These are phyloP conservation scores for Alternaria sp. DNA, from an alignment of 2,329 filamentous ascomycete species.

Conservation along the genomic window DNA sequence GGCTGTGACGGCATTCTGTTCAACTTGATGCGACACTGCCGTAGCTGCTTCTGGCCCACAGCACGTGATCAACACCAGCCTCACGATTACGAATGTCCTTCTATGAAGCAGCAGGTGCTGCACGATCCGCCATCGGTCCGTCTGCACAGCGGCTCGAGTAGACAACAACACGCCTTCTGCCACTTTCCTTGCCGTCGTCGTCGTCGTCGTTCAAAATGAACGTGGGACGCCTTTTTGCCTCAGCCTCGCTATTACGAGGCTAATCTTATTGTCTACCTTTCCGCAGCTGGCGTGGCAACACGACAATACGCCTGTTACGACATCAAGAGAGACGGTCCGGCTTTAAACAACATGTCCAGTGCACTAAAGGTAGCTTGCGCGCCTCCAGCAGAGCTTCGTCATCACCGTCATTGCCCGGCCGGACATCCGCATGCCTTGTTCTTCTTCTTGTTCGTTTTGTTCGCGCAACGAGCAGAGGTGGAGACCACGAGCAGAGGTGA, in stretches of 20 bases:
- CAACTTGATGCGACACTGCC: conserved; percentile 16
- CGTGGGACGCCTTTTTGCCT: not conserved
- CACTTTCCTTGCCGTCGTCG: not conserved
- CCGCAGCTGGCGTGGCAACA: conserved; percentile 30
- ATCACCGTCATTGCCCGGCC: conserved; percentile 13
- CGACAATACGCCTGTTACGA: conserved; percentile 10
- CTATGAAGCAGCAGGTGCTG: not conserved
- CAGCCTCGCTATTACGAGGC: conserved; percentile 22
- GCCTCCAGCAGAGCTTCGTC: conserved; percentile 23
- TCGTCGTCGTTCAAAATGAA: not conserved
- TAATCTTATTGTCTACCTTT: not conserved
- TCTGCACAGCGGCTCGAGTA: conserved; percentile 1
- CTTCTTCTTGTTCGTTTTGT: not conserved
- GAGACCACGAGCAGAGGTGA: conserved; percentile 3
- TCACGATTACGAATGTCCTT: not conserved
- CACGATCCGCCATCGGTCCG: not conserved
- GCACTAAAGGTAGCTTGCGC: conserved; percentile 19
- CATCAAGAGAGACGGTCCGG: conserved; percentile 12
- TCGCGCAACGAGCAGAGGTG: conserved; percentile 4
- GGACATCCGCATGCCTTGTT: not conserved
- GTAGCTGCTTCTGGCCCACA: conserved; percentile 10
- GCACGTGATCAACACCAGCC: conserved; percentile 25
- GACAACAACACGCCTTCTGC: not conserved
- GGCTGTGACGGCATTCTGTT: conserved; percentile 15
- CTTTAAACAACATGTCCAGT: not conserved